These are phyloP conservation scores for Xylariomycetidae sp. DNA, from an alignment of 2,329 filamentous ascomycete species.

Conservation along the genomic window DNA sequence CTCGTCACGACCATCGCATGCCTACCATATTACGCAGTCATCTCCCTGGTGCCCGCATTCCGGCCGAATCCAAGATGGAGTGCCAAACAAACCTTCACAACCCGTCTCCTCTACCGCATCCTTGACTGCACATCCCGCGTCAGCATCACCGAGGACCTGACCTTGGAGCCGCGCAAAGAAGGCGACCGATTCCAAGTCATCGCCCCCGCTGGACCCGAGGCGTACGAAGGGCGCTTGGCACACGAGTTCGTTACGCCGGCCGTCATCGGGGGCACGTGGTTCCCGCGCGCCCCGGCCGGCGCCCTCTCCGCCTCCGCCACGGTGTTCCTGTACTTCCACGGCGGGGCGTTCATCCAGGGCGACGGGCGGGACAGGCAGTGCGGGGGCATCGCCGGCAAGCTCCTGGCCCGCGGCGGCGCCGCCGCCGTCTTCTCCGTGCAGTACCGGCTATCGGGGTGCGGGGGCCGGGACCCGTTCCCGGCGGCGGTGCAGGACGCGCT, in stretches of 20 bases:
- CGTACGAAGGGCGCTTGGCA: constrained; percentile 15
- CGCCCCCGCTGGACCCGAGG: constrained; percentile 2
- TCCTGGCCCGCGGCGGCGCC: constrained; percentile 29
- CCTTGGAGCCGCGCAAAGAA: constrained; percentile 7
- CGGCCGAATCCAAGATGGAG: constrained; percentile 11
- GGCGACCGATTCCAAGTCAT: constrained; percentile 12
- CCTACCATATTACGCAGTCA: constrained; percentile 6
- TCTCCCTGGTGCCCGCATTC: constrained; percentile 5
- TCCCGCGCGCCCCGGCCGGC: constrained; percentile 5
- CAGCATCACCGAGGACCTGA: constrained; percentile 9
- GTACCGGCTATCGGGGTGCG: constrained; percentile 39
- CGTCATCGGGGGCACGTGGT: constrained; percentile 25
- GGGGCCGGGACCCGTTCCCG: constrained; percentile 35
- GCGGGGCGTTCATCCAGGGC: constrained; percentile 20
- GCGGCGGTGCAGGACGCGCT: constrained; percentile 44
- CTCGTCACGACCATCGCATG: not conserved
- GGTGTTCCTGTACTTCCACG: constrained; percentile 19
- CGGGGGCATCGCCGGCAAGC: constrained; percentile 13
- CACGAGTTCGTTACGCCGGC: constrained; percentile 10
- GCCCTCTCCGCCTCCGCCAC: constrained; percentile 2
- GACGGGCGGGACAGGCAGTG: constrained; percentile 12
- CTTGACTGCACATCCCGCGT: constrained; percentile 9
- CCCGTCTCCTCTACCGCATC: constrained; percentile 3
- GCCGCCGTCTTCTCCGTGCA: constrained; percentile 37
- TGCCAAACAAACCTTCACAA: constrained; percentile 14